Percentiles rank a stretch among this genome's conserved stretches.
Evolutionary conservation across 2,329 filamentous ascomycete species (phyloP).

Genomic region (Colletotrichum somersetense): DNA sequence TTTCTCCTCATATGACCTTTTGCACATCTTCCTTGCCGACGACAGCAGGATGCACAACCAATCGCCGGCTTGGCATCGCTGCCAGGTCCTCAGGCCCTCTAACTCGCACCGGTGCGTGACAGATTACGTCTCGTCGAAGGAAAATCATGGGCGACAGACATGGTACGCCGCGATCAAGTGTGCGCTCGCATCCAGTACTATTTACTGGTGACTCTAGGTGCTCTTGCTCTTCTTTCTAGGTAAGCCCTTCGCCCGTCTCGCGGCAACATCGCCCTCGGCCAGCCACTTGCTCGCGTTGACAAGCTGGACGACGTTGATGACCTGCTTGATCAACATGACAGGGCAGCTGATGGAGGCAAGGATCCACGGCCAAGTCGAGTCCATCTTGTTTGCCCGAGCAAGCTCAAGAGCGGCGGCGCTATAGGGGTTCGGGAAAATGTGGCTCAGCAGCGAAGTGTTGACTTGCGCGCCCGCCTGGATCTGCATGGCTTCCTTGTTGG

Average conservation of each 20-base stretch:
- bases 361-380: constrained; percentile 75
- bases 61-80: background rate
- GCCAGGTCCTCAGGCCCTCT: background rate
- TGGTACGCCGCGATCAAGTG: background rate
- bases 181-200: background rate
- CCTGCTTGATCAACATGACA: constrained; percentile 91
- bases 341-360: constrained; percentile 84
- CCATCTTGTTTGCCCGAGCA: constrained; percentile 93
- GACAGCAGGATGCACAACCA: background rate
- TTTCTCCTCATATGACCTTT: background rate
- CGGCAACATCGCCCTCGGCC: constrained; percentile 86
- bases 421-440: constrained; percentile 89
- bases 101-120: background rate
- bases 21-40: background rate
- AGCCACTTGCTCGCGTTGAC: constrained; percentile 93
- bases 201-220: constrained; percentile 8
- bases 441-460: constrained; percentile 75
- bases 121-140: background rate
- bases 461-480: constrained; percentile 78
- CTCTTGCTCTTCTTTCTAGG: constrained; percentile 57
- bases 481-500: constrained; percentile 62
- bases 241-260: constrained; percentile 67
- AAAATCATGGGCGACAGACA: background rate
- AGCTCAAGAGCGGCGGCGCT: constrained; percentile 93
- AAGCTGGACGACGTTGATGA: constrained; percentile 94